These are phyloP conservation scores for Thecamonas trahens DNA, from an alignment of 78 protist species.

Conservation along the genomic window DNA sequence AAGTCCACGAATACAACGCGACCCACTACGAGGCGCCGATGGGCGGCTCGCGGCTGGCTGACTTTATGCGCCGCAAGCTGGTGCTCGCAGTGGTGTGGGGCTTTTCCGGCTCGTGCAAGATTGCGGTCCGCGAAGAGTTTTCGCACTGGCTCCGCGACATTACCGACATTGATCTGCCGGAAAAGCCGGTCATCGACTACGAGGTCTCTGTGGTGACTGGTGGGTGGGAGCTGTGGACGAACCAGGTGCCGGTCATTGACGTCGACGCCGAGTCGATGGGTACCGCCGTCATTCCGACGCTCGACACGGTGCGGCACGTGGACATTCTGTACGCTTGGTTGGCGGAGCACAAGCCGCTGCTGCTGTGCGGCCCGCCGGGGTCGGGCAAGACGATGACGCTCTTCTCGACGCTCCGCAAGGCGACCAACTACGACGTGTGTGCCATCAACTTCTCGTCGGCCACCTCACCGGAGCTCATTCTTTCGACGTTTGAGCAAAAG, in stretches of 20 bases:
- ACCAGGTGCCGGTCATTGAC: constrained; percentile 59
- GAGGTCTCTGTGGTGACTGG: constrained; percentile 61
- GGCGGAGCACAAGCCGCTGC: constrained; percentile 68
- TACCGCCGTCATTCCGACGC: constrained; percentile 87
- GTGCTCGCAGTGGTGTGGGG: constrained; percentile 84
- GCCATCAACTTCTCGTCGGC: constrained; percentile 84
- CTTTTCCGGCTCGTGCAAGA: constrained; percentile 64
- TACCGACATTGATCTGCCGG: constrained; percentile 5
- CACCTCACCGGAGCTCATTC: constrained; percentile 77
- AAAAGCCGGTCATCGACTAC: constrained; percentile 74
- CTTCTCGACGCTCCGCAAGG: constrained; percentile 51
- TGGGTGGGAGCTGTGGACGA: constrained; percentile 79
- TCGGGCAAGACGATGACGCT: constrained; percentile 92
- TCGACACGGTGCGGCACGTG: constrained; percentile 94
- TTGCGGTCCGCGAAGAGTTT: constrained; percentile 55
- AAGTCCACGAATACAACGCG: constrained; percentile 64
- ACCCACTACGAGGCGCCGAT: constrained; percentile 72
- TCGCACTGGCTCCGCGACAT: constrained; percentile 23
- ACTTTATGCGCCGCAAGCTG: constrained; percentile 35
- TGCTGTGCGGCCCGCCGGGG: constrained; percentile 98
- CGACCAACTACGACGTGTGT: constrained; percentile 75
- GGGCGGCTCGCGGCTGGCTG: constrained; percentile 11
- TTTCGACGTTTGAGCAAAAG: constrained; percentile 72
- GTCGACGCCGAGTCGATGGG: constrained; percentile 54
- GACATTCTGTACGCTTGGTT: constrained; percentile 82